phyloP scores from a whole-genome alignment of 768 basidiomycete species.

The Gloeostereum incarnatum region DNA sequence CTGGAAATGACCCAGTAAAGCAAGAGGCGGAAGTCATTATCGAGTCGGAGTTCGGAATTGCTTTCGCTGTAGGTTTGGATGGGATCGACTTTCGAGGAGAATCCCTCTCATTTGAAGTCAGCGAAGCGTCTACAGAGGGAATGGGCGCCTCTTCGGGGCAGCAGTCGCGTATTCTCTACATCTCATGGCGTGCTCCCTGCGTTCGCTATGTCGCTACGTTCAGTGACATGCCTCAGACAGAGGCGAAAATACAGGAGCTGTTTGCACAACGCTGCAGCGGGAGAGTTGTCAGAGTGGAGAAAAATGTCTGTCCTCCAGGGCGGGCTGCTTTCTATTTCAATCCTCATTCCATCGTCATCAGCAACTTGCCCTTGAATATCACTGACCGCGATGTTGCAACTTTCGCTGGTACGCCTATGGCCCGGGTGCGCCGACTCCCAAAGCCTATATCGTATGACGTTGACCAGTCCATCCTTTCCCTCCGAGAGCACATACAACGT shows the following conservation, averaged over 20 bases:
- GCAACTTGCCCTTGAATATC: conserved; percentile 23
- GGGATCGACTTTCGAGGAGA: conserved; percentile 38
- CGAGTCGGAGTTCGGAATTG: conserved; percentile 27
- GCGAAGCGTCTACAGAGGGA: conserved; percentile 24
- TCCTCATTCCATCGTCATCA: conserved; percentile 30
- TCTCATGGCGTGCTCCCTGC: conserved; percentile 44
- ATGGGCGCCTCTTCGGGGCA: conserved; percentile 28
- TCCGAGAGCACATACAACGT: conserved; percentile 14
- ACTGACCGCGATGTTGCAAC: conserved; percentile 14
- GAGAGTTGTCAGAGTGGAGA: conserved; percentile 34
- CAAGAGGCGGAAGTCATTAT: conserved; percentile 35
- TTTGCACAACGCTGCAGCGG: conserved; percentile 25
- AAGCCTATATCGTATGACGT: conserved; percentile 11
- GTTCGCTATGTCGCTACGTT: conserved; percentile 36
- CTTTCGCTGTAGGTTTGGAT: conserved; percentile 34
- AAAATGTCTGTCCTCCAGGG: conserved; percentile 30
- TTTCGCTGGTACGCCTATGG: conserved; percentile 19
- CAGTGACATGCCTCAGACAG: conserved; percentile 18
- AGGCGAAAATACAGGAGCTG: conserved; percentile 23
- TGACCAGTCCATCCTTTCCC: conserved; percentile 12
- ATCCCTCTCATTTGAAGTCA: conserved; percentile 30
- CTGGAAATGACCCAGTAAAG: conserved; percentile 15
- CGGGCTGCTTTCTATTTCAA: conserved; percentile 15
- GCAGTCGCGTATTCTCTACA: conserved; percentile 28
- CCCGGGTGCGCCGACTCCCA: conserved; percentile 11